Base-by-base conservation (phyloP, 2,329 filamentous ascomycete species). In the Talaromyces islandicus region DNA sequence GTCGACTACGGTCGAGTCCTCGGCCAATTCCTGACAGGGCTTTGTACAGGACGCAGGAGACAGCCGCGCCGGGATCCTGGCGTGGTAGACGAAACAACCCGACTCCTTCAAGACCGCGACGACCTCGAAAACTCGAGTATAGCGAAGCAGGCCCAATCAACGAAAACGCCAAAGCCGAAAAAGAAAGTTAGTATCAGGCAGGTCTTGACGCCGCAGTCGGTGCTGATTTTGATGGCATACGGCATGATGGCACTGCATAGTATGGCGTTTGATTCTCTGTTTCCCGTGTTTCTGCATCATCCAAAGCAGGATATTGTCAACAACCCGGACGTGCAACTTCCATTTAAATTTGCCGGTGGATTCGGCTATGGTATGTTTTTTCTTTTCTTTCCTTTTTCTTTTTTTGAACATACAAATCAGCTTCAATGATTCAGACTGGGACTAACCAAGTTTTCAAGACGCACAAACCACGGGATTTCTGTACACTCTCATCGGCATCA, bases 231-330 rank as follows among this genome's bases (percentile, higher is more conserved):
- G 1, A 63, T 90, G 1, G 83, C 88, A 0, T 97, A 97, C 74
- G 88, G 88, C 1, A 80, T 94, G 55, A 81, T 97, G 19, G 89
- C 91, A 0, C 82, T 95, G 54, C 92, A 96, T 73, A 87, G 86
- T 0, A 86, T 95, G 43, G 87, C 91, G 0, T 97, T 87, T 70
- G 93, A 97, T 73, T 92, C 96, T 70, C 81, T 93, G 2, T 83
- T 97, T 1, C 90, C 92, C 3, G 91, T 97, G 0, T 96, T 96
- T 72, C 83, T 97, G 68, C 90, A 96, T 74, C 88, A 91, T 64
- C 88, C 89, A 0, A 75, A 74, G 0, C 80, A 86, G 66, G 70
- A 80, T 4, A 73, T 79, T 4, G 74, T 83, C 35, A 75, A 83
- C 53, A 81, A 84, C 60, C 84, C 85, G 0, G 77, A 82, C 0